Evolutionary conservation across 1,284 basidiomycete species (phyloP).

Genomic region (Sphagnurus paluster): DNA sequence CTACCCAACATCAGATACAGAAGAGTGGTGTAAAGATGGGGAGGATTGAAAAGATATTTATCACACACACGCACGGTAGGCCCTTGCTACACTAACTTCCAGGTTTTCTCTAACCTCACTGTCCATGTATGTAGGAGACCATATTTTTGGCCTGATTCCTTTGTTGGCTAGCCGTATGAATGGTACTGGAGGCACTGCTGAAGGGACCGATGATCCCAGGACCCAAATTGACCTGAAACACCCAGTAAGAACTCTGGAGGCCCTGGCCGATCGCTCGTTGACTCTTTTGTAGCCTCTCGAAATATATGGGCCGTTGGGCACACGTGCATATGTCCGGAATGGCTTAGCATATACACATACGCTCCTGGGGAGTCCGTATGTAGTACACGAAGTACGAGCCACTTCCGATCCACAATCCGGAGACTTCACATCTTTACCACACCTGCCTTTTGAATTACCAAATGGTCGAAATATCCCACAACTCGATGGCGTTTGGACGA

Average conservation of each 20-base stretch:
- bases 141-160: constrained; percentile 81
- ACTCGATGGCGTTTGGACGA: constrained; percentile 68
- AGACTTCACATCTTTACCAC: constrained; percentile 49
- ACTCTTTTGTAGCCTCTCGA: constrained; percentile 56
- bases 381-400: constrained; percentile 88
- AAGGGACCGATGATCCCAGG: constrained; percentile 63
- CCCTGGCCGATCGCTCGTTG: constrained; percentile 2
- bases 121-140: constrained; percentile 82
- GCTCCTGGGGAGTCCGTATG: constrained; percentile 69
- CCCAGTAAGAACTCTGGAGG: constrained; percentile 30
- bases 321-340: constrained; percentile 79
- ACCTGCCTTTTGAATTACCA: constrained; percentile 57
- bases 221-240: constrained; percentile 30
- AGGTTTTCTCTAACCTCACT: too few species aligned
- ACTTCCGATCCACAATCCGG: constrained; percentile 51
- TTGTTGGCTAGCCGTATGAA: constrained; percentile 69
- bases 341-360: constrained; percentile 75
- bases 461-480: constrained; percentile 68
- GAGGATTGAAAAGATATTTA: constrained; percentile 83
- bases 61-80: constrained; percentile 90
- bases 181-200: constrained; percentile 64
- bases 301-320: constrained; percentile 88
- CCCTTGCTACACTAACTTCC: too few species aligned
- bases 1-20: constrained; percentile 82
- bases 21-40: constrained; percentile 73